phyloP scores from a whole-genome alignment of 106 monocot genomes.

The Apostasia shenzhenica region DNA sequence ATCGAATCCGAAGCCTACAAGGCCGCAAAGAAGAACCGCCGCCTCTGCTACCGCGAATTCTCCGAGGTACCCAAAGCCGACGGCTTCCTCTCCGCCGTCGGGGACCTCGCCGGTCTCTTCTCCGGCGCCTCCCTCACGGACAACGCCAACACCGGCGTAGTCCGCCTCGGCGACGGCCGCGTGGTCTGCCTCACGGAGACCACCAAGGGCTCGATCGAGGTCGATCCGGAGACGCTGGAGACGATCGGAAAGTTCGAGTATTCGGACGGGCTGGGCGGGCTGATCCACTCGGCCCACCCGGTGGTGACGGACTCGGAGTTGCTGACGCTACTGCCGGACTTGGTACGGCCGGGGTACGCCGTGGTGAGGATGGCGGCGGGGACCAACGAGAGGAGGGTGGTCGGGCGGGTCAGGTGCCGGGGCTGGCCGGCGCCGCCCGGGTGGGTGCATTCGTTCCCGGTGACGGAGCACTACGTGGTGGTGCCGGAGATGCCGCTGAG shows the following conservation, averaged over 20 bases:
- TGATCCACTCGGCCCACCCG: conserved; percentile 93
- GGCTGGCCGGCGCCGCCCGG: conserved; percentile 62
- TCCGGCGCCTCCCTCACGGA: conserved; percentile 88
- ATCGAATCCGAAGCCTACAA: conserved; percentile 89
- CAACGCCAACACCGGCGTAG: conserved; percentile 94
- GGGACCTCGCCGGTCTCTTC: conserved; percentile 72
- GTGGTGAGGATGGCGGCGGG: conserved; percentile 82
- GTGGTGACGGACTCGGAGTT: conserved; percentile 75
- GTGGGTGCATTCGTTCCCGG: conserved; percentile 98
- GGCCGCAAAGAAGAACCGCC: conserved; percentile 47
- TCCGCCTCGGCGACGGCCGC: conserved; percentile 80
- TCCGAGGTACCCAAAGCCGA: conserved; percentile 60
- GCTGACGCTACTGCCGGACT: conserved; percentile 75
- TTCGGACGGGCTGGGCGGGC: conserved; percentile 51
- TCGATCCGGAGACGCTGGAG: conserved; percentile 71
- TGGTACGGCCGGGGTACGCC: conserved; percentile 72
- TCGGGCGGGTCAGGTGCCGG: conserved; percentile 77
- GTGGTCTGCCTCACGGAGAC: conserved; percentile 96
- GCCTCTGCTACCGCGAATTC: conserved; percentile 89
- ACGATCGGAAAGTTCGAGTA: conserved; percentile 83
- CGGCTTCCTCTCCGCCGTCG: conserved; percentile 50
- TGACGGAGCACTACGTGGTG: conserved; percentile 75
- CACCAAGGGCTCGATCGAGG: conserved; percentile 69
- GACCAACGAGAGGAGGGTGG: conserved; percentile 66
- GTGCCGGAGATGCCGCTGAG: conserved; percentile 97